A percentile compares a stretch with the other conserved stretches of the same genome.
Conservation (phyloP, 129 eudicot species). For the Flaveria sonorensis region DNA sequence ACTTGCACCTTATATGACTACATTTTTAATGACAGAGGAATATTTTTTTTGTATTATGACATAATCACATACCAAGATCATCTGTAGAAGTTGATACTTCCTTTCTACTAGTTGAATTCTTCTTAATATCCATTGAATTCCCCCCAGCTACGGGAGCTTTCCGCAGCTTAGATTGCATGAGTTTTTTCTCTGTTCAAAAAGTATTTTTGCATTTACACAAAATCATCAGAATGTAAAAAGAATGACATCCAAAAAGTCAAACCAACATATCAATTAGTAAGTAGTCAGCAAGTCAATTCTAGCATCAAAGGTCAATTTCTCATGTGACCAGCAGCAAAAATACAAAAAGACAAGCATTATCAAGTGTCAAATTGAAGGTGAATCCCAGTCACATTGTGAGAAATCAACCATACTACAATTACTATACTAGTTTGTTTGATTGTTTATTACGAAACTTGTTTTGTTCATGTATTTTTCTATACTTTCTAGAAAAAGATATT, state of each 20-base stretch:
- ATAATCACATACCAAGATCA: conserved; percentile 66
- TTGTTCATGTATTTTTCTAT: no score
- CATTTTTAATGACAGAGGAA: not conserved
- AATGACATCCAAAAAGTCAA: not conserved
- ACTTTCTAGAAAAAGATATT: no score
- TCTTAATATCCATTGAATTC: conserved; percentile 41
- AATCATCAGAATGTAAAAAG: not conserved
- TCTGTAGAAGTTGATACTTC: conserved; percentile 90
- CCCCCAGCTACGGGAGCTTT: conserved; percentile 59
- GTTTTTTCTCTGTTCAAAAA: conserved; percentile 66
- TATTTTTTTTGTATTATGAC: not conserved
- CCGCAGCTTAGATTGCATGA: conserved; percentile 72
- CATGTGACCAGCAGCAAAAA: conserved; percentile 12
- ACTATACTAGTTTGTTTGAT: not conserved
- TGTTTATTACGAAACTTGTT: no score
- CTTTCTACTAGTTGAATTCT: conserved; percentile 46
- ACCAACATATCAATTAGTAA: not conserved
- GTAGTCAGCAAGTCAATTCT: not conserved
- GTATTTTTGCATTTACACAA: not conserved
- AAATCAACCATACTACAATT: conserved; percentile 1
- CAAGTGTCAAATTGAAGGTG: not conserved
- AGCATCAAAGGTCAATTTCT: not conserved
- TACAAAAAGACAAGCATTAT: not conserved
- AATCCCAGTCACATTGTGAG: not conserved
- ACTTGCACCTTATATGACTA: not conserved